A percentile compares a stretch with the other conserved stretches of the same genome.
These are phyloP conservation scores for Lantana camara DNA, from an alignment of 257 asterid genomes.

Conservation along the genomic window DNA sequence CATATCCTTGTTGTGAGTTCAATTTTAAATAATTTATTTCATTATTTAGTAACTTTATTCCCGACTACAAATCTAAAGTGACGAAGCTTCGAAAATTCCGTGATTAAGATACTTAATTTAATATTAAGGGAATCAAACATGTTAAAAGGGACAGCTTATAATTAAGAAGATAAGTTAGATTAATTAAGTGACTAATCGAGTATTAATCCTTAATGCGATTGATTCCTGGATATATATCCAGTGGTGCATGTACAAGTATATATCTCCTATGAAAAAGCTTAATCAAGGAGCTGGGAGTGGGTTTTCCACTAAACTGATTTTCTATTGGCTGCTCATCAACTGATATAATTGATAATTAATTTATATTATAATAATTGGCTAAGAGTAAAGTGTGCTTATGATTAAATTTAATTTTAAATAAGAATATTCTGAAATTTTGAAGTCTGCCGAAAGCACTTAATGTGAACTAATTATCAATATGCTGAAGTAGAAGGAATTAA, in stretches of 20 bases:
- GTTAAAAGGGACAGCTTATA: background rate
- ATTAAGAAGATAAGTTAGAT: background rate
- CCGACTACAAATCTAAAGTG: background rate
- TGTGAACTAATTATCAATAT: no score
- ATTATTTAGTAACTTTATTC: background rate
- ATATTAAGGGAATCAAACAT: background rate
- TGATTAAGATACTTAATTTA: background rate
- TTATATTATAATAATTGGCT: background rate
- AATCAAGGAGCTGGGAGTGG: background rate
- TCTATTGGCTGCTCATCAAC: constrained; percentile 6
- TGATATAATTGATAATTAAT: background rate
- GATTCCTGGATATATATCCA: background rate
- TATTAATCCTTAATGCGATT: background rate
- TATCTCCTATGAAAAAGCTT: constrained; percentile 2
- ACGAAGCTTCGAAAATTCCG: background rate
- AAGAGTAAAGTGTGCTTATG: no score
- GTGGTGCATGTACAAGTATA: background rate
- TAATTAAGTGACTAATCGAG: background rate
- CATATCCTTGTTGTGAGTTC: no score
- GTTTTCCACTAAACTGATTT: constrained; percentile 3
- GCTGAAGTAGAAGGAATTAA: no score
- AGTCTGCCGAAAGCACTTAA: no score
- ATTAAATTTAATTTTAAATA: no score
- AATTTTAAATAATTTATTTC: no score
- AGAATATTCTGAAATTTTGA: no score